Conservation (phyloP, 2,329 filamentous ascomycete species). For the Colletotrichum sidae region DNA sequence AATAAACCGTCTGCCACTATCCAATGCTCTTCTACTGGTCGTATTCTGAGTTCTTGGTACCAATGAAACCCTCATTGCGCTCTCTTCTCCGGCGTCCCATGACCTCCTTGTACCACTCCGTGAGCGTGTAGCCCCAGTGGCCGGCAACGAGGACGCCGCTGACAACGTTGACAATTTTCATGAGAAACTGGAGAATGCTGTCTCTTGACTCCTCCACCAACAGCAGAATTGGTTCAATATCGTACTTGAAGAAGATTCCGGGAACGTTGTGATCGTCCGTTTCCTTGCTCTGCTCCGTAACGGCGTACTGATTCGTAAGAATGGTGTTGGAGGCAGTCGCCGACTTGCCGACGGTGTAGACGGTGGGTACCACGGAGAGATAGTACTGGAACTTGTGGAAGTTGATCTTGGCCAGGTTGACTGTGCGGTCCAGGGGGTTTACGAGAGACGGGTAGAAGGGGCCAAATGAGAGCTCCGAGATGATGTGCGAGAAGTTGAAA, state of each 20-base stretch:
- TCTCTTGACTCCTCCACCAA: conserved; percentile 86
- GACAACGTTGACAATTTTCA: conserved; percentile 91
- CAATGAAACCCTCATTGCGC: conserved; percentile 46
- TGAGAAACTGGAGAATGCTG: conserved; percentile 77
- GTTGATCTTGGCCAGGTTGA: conserved; percentile 78
- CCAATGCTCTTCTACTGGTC: conserved; percentile 28
- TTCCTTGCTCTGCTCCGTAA: conserved; percentile 84
- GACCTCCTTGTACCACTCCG: conserved; percentile 76
- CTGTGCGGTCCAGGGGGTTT: conserved; percentile 94
- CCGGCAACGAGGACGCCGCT: conserved; percentile 92
- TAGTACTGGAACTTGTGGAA: conserved; percentile 99
- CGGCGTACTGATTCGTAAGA: conserved; percentile 97
- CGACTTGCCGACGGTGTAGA: conserved; percentile 77
- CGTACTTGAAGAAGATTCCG: conserved; percentile 98
- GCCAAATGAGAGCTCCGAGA: conserved; percentile 96
- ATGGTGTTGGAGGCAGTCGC: conserved; percentile 67
- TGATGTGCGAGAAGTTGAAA: conserved; percentile 98
- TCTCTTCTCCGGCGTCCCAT: conserved; percentile 59
- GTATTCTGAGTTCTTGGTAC: conserved; percentile 35
- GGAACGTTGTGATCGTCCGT: conserved; percentile 80
- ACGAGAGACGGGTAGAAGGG: conserved; percentile 94
- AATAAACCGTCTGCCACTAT: conserved; percentile 3
- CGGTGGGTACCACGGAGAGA: conserved; percentile 91
- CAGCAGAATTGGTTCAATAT: conserved; percentile 94
- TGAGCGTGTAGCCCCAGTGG: conserved; percentile 91